Percentiles rank a stretch among this genome's conserved stretches.
These are phyloP conservation scores for Mortierella sp. DNA, from an alignment of 371 early-diverging fungal species.

Conservation along the genomic window DNA sequence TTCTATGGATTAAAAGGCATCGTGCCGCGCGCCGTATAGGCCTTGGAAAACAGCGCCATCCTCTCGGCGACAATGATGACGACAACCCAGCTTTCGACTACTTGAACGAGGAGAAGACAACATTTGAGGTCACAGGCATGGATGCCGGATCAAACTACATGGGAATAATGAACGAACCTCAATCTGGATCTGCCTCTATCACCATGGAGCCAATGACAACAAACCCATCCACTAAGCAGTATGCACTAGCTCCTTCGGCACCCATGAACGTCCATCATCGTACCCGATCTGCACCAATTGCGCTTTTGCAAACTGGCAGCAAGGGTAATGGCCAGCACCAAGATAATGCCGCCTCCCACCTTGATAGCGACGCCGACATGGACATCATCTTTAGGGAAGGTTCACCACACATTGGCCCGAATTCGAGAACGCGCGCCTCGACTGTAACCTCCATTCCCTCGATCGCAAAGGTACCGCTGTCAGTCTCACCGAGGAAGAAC, in stretches of 20 bases:
- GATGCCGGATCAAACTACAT: too few species aligned
- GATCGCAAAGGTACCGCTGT: too few species aligned
- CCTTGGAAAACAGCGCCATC: slow-evolving; percentile 13
- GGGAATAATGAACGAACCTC: too few species aligned
- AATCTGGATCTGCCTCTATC: too few species aligned
- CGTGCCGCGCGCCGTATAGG: slow-evolving; percentile 14
- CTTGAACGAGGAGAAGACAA: slow-evolving; percentile 19
- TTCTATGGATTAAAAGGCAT: slow-evolving; percentile 27
- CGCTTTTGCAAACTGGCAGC: not conserved
- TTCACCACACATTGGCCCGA: slow-evolving; percentile 12
- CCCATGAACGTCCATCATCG: slow-evolving; percentile 27
- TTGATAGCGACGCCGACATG: slow-evolving; percentile 19
- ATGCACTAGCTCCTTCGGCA: slow-evolving; percentile 3
- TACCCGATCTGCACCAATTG: slow-evolving; percentile 26
- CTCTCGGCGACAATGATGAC: slow-evolving; percentile 5
- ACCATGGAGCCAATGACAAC: slow-evolving; percentile 12
- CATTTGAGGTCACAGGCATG: not conserved
- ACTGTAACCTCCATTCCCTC: slow-evolving; percentile 15
- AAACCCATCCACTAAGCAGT: slow-evolving; percentile 7
- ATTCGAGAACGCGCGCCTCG: slow-evolving; percentile 5
- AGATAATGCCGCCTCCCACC: not conserved
- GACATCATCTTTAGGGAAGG: slow-evolving; percentile 5
- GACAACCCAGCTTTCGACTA: too few species aligned
- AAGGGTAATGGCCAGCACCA: not conserved
- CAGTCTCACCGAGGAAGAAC: slow-evolving; percentile 1